phyloP scores from a whole-genome alignment of 1,139 yeast genomes.

The Wickerhamomyces sp. region DNA sequence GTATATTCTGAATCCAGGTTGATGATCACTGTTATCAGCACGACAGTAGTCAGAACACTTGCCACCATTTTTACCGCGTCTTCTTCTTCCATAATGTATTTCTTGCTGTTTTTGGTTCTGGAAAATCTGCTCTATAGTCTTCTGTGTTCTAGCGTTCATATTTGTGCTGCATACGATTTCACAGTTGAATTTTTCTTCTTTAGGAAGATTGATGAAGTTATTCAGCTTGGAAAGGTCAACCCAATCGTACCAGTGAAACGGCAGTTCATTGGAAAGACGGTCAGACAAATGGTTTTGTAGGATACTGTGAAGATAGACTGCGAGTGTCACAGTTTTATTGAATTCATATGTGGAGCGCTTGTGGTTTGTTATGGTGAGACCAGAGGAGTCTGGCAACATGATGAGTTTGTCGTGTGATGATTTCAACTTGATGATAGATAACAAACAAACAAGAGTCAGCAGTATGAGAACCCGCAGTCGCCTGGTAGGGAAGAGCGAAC shows the following conservation, averaged over 20 bases:
- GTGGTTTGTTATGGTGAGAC: neutral
- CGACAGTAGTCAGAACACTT: slow-evolving; percentile 2
- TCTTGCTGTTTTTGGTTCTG: neutral
- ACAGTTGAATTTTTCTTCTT: slow-evolving; percentile 31
- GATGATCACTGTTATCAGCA: slow-evolving; percentile 6
- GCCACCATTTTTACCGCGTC: neutral
- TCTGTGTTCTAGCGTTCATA: neutral
- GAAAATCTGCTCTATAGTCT: neutral
- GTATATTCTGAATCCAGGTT: slow-evolving; percentile 36
- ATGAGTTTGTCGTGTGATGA: neutral
- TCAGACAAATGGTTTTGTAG: slow-evolving; percentile 13
- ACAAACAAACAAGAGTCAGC: neutral
- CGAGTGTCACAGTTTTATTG: neutral
- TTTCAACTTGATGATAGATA: neutral
- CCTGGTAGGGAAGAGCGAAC: too few species aligned
- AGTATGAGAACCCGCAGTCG: too few species aligned
- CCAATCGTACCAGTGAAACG: slow-evolving; percentile 56
- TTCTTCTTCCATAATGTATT: neutral
- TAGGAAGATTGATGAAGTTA: slow-evolving; percentile 33
- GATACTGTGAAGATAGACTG: slow-evolving; percentile 28
- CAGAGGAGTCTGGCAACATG: neutral
- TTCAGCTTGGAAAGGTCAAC: slow-evolving; percentile 39
- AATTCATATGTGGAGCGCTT: neutral
- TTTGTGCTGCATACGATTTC: slow-evolving; percentile 13
- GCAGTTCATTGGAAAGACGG: slow-evolving; percentile 24